These are phyloP conservation scores for Coprinopsis strossmayeri DNA, from an alignment of 768 basidiomycete genomes.

Conservation along the genomic window DNA sequence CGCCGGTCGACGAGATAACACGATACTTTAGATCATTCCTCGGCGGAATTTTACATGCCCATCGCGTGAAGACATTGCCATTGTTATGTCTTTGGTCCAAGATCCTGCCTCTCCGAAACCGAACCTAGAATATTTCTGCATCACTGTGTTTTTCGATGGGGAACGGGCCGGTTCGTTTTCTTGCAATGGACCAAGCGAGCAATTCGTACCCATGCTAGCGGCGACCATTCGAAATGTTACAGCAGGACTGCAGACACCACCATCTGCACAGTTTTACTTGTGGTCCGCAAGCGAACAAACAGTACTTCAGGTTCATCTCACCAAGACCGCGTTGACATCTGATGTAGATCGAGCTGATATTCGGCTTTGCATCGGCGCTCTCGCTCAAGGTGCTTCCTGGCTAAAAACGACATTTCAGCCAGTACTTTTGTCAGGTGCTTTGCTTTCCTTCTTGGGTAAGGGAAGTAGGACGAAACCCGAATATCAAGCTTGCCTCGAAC, in stretches of 20 bases:
- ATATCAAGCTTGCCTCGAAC: slow-evolving; percentile 31
- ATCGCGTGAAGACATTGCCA: slow-evolving; percentile 35
- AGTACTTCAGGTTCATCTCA: slow-evolving; percentile 34
- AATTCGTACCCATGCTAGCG: slow-evolving; percentile 31
- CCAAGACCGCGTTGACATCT: slow-evolving; percentile 33
- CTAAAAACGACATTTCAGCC: slow-evolving; percentile 46
- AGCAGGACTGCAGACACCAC: slow-evolving; percentile 13
- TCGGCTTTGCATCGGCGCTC: slow-evolving; percentile 42
- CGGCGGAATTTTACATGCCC: slow-evolving; percentile 41
- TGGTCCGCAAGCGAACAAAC: slow-evolving; percentile 35
- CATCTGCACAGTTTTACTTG: slow-evolving; percentile 40
- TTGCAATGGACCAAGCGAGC: slow-evolving; percentile 17
- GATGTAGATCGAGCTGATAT: slow-evolving; percentile 24
- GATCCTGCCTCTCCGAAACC: slow-evolving; percentile 30
- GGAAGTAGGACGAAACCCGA: slow-evolving; percentile 27
- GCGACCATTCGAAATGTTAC: slow-evolving; percentile 28
- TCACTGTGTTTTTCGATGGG: slow-evolving; percentile 24
- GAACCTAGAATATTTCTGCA: slow-evolving; percentile 30
- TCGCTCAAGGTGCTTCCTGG: slow-evolving; percentile 41
- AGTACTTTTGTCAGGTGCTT: slow-evolving; percentile 35
- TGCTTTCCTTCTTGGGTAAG: slow-evolving; percentile 35
- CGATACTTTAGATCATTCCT: slow-evolving; percentile 27
- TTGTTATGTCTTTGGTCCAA: slow-evolving; percentile 35
- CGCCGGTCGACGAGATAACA: neutral
- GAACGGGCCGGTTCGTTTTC: slow-evolving; percentile 17